phyloP scores from a whole-genome alignment of 148 eudicot species.

The Fagopyrum esculentum region DNA sequence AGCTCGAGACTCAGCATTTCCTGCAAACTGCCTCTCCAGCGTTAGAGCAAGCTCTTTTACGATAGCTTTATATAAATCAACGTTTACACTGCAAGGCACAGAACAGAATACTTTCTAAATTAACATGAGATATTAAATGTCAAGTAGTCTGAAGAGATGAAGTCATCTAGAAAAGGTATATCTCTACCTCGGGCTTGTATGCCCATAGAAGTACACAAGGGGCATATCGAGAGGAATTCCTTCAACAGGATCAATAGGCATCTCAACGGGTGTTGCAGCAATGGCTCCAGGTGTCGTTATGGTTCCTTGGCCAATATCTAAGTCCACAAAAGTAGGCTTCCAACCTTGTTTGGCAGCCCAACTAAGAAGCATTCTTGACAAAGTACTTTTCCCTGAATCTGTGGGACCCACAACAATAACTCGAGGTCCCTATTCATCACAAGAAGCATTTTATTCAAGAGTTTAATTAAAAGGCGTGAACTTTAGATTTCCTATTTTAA shows the following conservation, averaged over 20 bases:
- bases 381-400: constrained; percentile 91
- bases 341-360: constrained; percentile 99
- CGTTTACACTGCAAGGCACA: constrained; percentile 44
- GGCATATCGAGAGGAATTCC: constrained; percentile 98
- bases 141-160: neutral
- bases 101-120: neutral
- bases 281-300: constrained; percentile 83
- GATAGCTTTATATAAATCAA: constrained; percentile 71
- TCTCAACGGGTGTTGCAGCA: constrained; percentile 94
- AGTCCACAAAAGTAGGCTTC: constrained; percentile 98
- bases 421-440: constrained; percentile 68
- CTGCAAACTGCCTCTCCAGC: constrained; percentile 75
- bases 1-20: constrained; percentile 85
- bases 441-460: neutral
- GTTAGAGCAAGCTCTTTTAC: constrained; percentile 82
- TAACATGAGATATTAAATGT: neutral
- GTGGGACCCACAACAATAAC: constrained; percentile 97
- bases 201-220: constrained; percentile 85
- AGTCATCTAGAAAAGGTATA: neutral
- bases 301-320: constrained; percentile 94
- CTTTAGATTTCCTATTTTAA: neutral
- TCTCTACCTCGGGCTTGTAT: constrained; percentile 61
- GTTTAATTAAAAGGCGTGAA: neutral
- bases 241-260: constrained; percentile 98
- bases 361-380: constrained; percentile 94